Conservation (phyloP, 495 filamentous ascomycete species). For the Tetracladium marchalianum region DNA sequence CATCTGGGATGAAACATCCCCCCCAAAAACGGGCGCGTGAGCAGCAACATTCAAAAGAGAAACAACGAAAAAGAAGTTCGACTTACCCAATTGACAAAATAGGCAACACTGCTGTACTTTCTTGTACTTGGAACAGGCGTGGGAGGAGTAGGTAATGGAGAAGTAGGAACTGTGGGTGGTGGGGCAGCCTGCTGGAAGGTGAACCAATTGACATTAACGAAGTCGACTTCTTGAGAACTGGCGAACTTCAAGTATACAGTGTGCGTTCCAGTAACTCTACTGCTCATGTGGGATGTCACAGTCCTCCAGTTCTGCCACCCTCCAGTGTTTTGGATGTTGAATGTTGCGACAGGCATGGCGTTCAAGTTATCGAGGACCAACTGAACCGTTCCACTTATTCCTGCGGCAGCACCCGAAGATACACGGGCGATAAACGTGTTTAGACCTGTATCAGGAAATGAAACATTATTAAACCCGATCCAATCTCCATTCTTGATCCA, state of each 20-base stretch:
- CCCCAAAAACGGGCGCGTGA: no score
- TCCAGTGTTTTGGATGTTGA: slow-evolving; percentile 9
- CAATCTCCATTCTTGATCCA: slow-evolving; percentile 14
- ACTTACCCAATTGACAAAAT: slow-evolving; percentile 50
- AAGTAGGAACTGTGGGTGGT: no score
- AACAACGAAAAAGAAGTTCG: neutral
- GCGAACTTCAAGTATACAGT: neutral
- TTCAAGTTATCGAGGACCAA: slow-evolving; percentile 7
- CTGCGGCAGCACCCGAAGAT: slow-evolving; percentile 9
- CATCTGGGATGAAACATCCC: no score
- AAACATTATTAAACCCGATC: slow-evolving; percentile 18
- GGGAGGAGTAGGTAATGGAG: no score
- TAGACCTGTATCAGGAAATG: slow-evolving; percentile 6
- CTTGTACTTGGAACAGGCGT: neutral
- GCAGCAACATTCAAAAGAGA: no score
- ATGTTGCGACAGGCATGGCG: slow-evolving; percentile 10
- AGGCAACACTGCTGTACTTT: slow-evolving; percentile 34
- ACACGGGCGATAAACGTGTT: slow-evolving; percentile 2
- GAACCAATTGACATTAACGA: slow-evolving; percentile 5
- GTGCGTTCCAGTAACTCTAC: neutral
- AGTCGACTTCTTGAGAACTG: neutral
- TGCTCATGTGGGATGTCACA: slow-evolving; percentile 1
- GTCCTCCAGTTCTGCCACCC: slow-evolving; percentile 17
- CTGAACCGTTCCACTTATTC: slow-evolving; percentile 10
- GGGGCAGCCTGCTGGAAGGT: neutral